A percentile compares a stretch with the other conserved stretches of the same genome.
Conservation (phyloP, 139 green algal species). For the Micromonas commoda region DNA sequence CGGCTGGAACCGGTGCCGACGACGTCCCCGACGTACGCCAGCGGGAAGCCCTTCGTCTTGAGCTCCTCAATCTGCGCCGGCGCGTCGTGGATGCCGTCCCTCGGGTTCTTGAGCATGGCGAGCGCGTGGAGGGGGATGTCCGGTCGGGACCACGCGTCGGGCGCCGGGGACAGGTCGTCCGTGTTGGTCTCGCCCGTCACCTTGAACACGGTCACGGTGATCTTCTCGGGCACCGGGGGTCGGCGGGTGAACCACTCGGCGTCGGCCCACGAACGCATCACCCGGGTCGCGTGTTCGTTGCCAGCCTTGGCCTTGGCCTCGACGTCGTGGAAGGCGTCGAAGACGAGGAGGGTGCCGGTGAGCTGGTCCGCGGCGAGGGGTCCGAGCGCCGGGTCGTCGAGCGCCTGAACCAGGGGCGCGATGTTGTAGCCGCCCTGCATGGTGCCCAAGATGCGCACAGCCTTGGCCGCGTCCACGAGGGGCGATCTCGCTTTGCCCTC, state of each 20-base stretch:
- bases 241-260: slow-evolving; percentile 31
- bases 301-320: slow-evolving; percentile 22
- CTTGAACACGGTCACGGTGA: slow-evolving; percentile 32
- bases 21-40: slow-evolving; percentile 35
- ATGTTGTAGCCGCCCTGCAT: slow-evolving; percentile 41
- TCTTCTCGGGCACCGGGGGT: slow-evolving; percentile 27
- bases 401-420: slow-evolving; percentile 10
- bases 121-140: slow-evolving; percentile 37
- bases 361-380: slow-evolving; percentile 13
- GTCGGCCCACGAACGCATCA: slow-evolving; percentile 30
- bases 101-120: slow-evolving; percentile 34
- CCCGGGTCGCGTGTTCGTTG: slow-evolving; percentile 10
- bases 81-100: slow-evolving; percentile 31
- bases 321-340: slow-evolving; percentile 37
- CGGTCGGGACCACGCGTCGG: slow-evolving; percentile 31
- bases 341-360: slow-evolving; percentile 28
- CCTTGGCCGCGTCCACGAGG: slow-evolving; percentile 9
- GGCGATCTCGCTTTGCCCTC: slow-evolving; percentile 11
- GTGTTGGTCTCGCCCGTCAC: slow-evolving; percentile 37
- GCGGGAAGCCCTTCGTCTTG: slow-evolving; percentile 19
- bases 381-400: slow-evolving; percentile 26
- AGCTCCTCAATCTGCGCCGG: slow-evolving; percentile 23
- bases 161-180: slow-evolving; percentile 33
- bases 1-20: slow-evolving; percentile 32
- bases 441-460: slow-evolving; percentile 24